phyloP scores from a whole-genome alignment of 2,329 filamentous ascomycete species.

The Penicillium capsulatum region DNA sequence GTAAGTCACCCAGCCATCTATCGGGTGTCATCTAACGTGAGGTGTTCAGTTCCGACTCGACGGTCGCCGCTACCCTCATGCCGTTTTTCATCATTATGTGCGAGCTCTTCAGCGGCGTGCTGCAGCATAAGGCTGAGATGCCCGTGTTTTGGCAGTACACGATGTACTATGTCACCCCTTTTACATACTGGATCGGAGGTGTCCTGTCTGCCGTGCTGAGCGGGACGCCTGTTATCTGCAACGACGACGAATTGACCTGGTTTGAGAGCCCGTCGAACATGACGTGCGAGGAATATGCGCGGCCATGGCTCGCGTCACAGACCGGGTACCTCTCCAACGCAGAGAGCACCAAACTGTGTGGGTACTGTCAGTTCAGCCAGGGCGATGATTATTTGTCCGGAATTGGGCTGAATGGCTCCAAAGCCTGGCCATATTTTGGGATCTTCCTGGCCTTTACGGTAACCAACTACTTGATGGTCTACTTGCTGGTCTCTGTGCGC shows the following conservation, averaged over 20 bases:
- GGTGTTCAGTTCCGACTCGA: slow-evolving; percentile 51
- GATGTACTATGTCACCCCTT: slow-evolving; percentile 80
- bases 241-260: slow-evolving; percentile 57
- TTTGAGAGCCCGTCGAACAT: slow-evolving; percentile 64
- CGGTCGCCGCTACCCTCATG: slow-evolving; percentile 74
- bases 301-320: slow-evolving; percentile 60
- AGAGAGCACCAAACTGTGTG: slow-evolving; percentile 61
- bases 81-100: slow-evolving; percentile 81
- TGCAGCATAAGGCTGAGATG: slow-evolving; percentile 72
- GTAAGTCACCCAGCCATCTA: no score
- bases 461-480: slow-evolving; percentile 35
- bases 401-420: slow-evolving; percentile 30
- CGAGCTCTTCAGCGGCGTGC: slow-evolving; percentile 80
- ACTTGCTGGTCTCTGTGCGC: slow-evolving; percentile 32
- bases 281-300: slow-evolving; percentile 71
- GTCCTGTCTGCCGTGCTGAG: slow-evolving; percentile 75
- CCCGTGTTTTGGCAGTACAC: slow-evolving; percentile 73
- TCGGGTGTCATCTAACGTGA: no score
- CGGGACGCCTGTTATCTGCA: slow-evolving; percentile 59
- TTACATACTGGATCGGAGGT: slow-evolving; percentile 75
- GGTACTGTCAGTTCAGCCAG: slow-evolving; percentile 70
- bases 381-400: slow-evolving; percentile 34
- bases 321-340: slow-evolving; percentile 66
- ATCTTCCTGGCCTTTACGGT: slow-evolving; percentile 34
- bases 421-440: slow-evolving; percentile 35